phyloP scores from a whole-genome alignment of 1,284 basidiomycete species.

The Xanthoconium separans region DNA sequence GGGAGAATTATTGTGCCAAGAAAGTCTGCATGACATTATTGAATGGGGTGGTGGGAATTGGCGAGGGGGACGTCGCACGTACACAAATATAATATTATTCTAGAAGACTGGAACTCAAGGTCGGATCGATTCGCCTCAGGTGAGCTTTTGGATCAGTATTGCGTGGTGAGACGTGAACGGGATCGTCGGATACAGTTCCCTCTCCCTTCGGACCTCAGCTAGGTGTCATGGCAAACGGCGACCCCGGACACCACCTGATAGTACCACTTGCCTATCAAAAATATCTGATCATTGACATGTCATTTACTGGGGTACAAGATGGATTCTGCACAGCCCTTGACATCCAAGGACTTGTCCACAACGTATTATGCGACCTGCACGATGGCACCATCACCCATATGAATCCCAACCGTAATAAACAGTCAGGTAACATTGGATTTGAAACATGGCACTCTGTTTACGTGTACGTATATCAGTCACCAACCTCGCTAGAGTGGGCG shows the following conservation, averaged over 20 bases:
- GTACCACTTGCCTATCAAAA: background rate
- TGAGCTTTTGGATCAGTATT: conserved; percentile 21
- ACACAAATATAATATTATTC: conserved; percentile 5
- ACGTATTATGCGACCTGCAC: conserved; percentile 1
- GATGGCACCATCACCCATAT: background rate
- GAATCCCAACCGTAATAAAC: background rate
- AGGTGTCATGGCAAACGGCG: conserved; percentile 1
- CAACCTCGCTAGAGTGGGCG: background rate
- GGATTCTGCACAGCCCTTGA: conserved; percentile 4
- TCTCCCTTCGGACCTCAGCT: background rate
- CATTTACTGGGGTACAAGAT: background rate
- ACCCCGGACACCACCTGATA: conserved; percentile 19
- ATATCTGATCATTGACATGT: too few relatives aligned
- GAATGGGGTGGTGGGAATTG: conserved; percentile 14
- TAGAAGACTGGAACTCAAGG: background rate
- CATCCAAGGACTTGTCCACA: conserved; percentile 1
- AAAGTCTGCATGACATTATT: conserved; percentile 5
- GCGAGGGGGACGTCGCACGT: conserved; percentile 5
- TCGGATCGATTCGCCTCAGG: conserved; percentile 14
- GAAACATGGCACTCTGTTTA: conserved; percentile 6
- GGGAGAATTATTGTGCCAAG: conserved; percentile 6
- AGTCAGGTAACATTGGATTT: background rate
- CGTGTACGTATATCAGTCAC: conserved; percentile 7
- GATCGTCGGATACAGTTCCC: background rate
- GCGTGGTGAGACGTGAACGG: conserved; percentile 7